Evolutionary conservation across 169 alveolate species (phyloP).

Genomic region (Plasmodium inui): DNA sequence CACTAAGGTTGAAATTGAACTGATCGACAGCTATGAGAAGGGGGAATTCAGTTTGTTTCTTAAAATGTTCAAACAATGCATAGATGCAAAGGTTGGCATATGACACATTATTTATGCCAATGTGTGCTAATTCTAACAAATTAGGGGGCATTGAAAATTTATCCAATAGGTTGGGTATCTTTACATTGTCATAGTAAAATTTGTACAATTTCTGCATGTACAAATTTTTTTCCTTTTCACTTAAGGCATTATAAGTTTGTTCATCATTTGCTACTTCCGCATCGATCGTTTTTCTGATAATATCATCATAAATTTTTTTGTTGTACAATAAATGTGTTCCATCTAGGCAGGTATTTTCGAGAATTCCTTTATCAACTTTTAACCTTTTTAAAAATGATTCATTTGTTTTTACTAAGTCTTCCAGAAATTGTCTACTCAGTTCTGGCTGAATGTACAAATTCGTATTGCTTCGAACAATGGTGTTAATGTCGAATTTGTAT

Average conservation of each 20-base stretch:
- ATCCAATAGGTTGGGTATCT: slow-evolving; percentile 77
- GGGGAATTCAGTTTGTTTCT: slow-evolving; percentile 84
- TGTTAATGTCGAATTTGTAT: slow-evolving; percentile 82
- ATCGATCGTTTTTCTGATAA: slow-evolving; percentile 79
- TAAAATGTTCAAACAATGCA: slow-evolving; percentile 83
- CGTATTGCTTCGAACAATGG: slow-evolving; percentile 84
- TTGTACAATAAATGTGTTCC: slow-evolving; percentile 82
- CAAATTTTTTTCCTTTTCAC: slow-evolving; percentile 50
- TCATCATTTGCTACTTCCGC: slow-evolving; percentile 79
- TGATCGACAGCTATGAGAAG: slow-evolving; percentile 78
- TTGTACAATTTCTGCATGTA: slow-evolving; percentile 57
- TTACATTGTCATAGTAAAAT: slow-evolving; percentile 15
- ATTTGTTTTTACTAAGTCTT: slow-evolving; percentile 77
- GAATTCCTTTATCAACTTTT: slow-evolving; percentile 46
- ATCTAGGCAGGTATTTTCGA: slow-evolving; percentile 81
- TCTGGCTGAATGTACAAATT: slow-evolving; percentile 87
- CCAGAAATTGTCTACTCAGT: slow-evolving; percentile 82
- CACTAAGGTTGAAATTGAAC: slow-evolving; percentile 73
- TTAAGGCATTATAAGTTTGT: slow-evolving; percentile 73
- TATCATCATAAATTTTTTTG: slow-evolving; percentile 80
- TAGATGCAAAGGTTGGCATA: slow-evolving; percentile 83
- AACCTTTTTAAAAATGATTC: slow-evolving; percentile 72
- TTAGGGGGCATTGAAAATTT: slow-evolving; percentile 79
- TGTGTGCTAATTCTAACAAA: slow-evolving; percentile 79
- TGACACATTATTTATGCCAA: slow-evolving; percentile 82